These are phyloP conservation scores for Talaromyces sp. DNA, from an alignment of 2,329 filamentous ascomycete species.

Conservation along the genomic window DNA sequence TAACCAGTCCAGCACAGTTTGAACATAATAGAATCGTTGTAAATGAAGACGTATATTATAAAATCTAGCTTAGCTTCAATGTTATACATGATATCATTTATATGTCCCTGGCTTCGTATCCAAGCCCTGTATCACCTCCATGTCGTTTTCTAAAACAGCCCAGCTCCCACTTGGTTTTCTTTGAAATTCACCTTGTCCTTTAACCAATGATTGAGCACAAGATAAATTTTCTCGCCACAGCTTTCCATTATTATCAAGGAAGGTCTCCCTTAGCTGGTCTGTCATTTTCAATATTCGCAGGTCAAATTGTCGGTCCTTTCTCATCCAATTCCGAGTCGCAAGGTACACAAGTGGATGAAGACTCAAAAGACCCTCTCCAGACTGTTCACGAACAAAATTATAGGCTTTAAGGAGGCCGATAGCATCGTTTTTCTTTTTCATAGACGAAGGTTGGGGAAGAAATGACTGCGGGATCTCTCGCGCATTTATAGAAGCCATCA, in stretches of 20 bases:
- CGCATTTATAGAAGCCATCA: conserved; percentile 20
- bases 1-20: too few species aligned
- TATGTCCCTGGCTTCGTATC: too few species aligned
- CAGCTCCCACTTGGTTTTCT: too few species aligned
- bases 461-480: conserved; percentile 17
- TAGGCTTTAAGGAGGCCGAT: conserved; percentile 8
- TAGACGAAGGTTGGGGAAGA: conserved; percentile 3
- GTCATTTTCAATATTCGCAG: background rate
- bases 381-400: conserved; percentile 8
- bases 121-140: too few species aligned
- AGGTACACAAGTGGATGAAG: conserved; percentile 20
- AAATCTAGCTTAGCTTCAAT: too few species aligned
- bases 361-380: conserved; percentile 9
- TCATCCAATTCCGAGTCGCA: conserved; percentile 15
- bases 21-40: too few species aligned
- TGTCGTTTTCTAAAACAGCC: too few species aligned
- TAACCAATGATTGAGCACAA: background rate
- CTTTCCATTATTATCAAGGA: background rate
- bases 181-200: background rate
- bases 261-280: background rate
- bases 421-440: conserved; percentile 1
- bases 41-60: too few species aligned
- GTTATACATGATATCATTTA: too few species aligned
- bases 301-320: background rate
- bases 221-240: background rate